Percentiles rank a stretch among this genome's conserved stretches.
Conservation (phyloP, 805 yeast species). For the Wickerhamiella bombiphila region DNA sequence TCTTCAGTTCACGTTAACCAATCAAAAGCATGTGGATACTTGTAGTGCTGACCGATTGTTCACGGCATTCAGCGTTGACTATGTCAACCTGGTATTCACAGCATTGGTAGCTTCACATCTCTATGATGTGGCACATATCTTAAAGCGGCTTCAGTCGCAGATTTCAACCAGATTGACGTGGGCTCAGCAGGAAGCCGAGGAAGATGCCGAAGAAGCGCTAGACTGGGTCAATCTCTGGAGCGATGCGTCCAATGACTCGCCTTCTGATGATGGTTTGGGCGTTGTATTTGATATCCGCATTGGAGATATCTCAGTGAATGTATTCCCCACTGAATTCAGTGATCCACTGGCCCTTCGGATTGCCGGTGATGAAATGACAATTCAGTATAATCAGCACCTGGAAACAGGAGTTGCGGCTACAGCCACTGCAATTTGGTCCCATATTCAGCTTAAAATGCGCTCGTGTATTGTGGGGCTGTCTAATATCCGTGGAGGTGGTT, state of each 20-base stretch:
- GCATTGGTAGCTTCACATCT: constrained; percentile 76
- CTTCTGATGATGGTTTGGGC: constrained; percentile 28
- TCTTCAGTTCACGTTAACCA: constrained; percentile 44
- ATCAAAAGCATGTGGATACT: constrained; percentile 32
- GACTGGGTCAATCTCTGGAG: not conserved
- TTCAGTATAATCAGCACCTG: constrained; percentile 18
- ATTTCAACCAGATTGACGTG: constrained; percentile 7
- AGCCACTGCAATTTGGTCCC: constrained; percentile 30
- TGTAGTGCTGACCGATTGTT: constrained; percentile 36
- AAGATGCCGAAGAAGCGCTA: not conserved
- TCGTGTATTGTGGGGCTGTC: constrained; percentile 59
- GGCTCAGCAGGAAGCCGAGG: not conserved
- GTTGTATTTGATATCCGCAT: constrained; percentile 54
- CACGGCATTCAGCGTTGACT: constrained; percentile 25
- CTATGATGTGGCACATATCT: constrained; percentile 49
- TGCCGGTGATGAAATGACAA: constrained; percentile 18
- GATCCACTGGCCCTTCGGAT: constrained; percentile 62
- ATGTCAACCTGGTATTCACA: constrained; percentile 52
- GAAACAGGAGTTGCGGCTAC: constrained; percentile 14
- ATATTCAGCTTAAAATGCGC: constrained; percentile 43
- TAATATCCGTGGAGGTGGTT: constrained; percentile 32
- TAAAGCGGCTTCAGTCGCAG: constrained; percentile 15
- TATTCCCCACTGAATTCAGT: constrained; percentile 69
- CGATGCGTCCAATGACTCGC: not conserved
- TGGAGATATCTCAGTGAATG: constrained; percentile 39